phyloP scores from a whole-genome alignment of 768 basidiomycete genomes.

The Dentipellis sp. region DNA sequence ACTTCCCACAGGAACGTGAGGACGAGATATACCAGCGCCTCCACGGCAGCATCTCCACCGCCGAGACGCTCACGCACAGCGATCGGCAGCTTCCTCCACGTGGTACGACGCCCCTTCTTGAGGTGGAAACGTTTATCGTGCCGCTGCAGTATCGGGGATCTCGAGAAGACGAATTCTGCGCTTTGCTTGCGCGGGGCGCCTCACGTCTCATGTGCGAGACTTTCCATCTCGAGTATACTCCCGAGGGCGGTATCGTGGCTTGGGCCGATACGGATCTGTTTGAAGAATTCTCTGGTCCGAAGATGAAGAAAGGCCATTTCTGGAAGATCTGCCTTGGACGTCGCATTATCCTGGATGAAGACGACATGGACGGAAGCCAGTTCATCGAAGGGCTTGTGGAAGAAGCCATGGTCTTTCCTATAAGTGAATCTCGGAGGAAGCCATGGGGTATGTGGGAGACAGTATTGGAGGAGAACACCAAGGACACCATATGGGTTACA shows the following conservation, averaged over 20 bases:
- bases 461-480: neutral
- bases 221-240: slow-evolving; percentile 24
- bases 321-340: slow-evolving; percentile 35
- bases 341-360: slow-evolving; percentile 24
- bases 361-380: slow-evolving; percentile 26
- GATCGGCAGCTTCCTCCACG: neutral
- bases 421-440: neutral
- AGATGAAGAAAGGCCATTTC: slow-evolving; percentile 24
- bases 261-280: slow-evolving; percentile 24
- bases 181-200: slow-evolving; percentile 7
- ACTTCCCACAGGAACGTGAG: neutral
- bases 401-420: slow-evolving; percentile 7
- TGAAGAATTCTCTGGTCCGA: slow-evolving; percentile 24
- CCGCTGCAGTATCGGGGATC: neutral
- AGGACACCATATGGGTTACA: neutral
- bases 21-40: neutral
- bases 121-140: neutral
- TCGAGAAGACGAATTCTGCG: neutral
- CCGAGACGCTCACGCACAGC: neutral
- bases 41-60: neutral
- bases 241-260: slow-evolving; percentile 15
- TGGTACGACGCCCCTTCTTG: neutral
- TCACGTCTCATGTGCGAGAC: slow-evolving; percentile 28
- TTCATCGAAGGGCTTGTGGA: slow-evolving; percentile 19
- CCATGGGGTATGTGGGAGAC: neutral